Percentiles rank a stretch among this genome's conserved stretches.
Evolutionary conservation across 2,329 filamentous ascomycete species (phyloP).

Genomic region (Parastagonospora nodorum): DNA sequence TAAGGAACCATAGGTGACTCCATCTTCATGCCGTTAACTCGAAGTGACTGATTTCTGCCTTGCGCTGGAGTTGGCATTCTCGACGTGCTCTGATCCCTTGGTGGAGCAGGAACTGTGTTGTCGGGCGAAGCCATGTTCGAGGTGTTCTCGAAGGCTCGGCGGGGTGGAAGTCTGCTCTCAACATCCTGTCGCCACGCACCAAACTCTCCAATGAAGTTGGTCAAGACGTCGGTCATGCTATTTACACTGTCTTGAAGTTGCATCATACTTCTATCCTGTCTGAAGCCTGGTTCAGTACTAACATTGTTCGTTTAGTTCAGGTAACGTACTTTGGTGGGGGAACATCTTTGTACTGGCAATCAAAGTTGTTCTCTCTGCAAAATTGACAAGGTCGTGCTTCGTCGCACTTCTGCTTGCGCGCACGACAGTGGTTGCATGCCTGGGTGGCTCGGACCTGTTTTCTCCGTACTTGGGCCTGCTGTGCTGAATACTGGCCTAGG

Average conservation of each 20-base stretch:
- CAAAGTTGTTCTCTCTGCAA: slow-evolving; percentile 83
- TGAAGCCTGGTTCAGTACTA: slow-evolving; percentile 29
- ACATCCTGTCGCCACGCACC: slow-evolving; percentile 41
- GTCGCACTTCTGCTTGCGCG: slow-evolving; percentile 50
- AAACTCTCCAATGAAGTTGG: slow-evolving; percentile 37
- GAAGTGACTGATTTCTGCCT: slow-evolving; percentile 25
- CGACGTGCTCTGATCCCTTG: slow-evolving; percentile 31
- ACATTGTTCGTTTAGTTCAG: background rate
- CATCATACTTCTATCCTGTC: slow-evolving; percentile 57
- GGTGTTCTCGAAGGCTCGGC: slow-evolving; percentile 16
- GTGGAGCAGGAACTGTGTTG: slow-evolving; percentile 26
- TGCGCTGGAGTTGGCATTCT: slow-evolving; percentile 39
- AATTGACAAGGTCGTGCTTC: slow-evolving; percentile 53
- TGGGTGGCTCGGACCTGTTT: slow-evolving; percentile 47
- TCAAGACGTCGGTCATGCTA: slow-evolving; percentile 36
- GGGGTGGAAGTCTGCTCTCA: slow-evolving; percentile 31
- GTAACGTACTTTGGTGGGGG: slow-evolving; percentile 81
- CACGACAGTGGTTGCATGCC: slow-evolving; percentile 68
- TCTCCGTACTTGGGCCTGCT: slow-evolving; percentile 30
- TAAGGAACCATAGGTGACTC: slow-evolving; percentile 37
- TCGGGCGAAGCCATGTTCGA: slow-evolving; percentile 40
- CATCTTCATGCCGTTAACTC: slow-evolving; percentile 42
- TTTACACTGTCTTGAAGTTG: slow-evolving; percentile 54
- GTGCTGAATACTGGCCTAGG: slow-evolving; percentile 34
- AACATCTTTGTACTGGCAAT: slow-evolving; percentile 89